Evolutionary conservation across 352 stramenopile genomes (phyloP), one percentile per base, ranked within the genome.

Genomic region (Phytopythium litorale): DNA sequence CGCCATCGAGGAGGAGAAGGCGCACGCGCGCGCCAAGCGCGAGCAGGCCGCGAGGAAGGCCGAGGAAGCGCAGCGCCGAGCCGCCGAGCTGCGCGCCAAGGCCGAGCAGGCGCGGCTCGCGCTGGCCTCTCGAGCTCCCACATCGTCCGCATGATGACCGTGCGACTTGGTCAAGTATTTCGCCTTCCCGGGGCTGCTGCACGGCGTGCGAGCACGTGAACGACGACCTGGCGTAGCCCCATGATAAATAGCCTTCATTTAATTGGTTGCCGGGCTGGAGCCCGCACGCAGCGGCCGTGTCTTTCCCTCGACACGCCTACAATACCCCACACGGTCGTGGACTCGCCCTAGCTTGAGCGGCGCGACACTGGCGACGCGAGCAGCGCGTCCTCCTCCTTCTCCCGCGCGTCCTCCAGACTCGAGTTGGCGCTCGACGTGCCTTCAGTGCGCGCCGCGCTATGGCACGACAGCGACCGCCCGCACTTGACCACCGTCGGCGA

Each of bases 371-470:
- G 32, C 51, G 51, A 46, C 25, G 51, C 21, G 32, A 30, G 32
- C 21, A 16, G 32, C n/a, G 32, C 19, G 33, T 11, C 53, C 21
- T 43, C 53, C 16, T 23, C 25, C 9, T 67, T 46, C 50, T 66
- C 55, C 15, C 64, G 65, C 12, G 67, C 62, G 18, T 73, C 65
- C 60, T 91, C 78, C 30, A 91, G 71, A 64, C 84, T 93, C 57
- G 68, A 70, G 45, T 73, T 87, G 35, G 75, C 83, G 72, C 83
- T 89, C 40, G 66, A 75, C 25, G 79, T 89, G 50, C 67, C 70
- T 56, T 87, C 75, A 0, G 77, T 87, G 35, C 54, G 64, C 54
- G 63, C 81, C 21, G 66, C 74, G 37, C 67, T 79, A 15, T 65
- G 57, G n/a, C 69, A 75, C 4, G 73, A 85, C 37, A 91, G 63